Base-by-base conservation (phyloP, 345 rosid genomes). In the Melastoma malabathricum region DNA sequence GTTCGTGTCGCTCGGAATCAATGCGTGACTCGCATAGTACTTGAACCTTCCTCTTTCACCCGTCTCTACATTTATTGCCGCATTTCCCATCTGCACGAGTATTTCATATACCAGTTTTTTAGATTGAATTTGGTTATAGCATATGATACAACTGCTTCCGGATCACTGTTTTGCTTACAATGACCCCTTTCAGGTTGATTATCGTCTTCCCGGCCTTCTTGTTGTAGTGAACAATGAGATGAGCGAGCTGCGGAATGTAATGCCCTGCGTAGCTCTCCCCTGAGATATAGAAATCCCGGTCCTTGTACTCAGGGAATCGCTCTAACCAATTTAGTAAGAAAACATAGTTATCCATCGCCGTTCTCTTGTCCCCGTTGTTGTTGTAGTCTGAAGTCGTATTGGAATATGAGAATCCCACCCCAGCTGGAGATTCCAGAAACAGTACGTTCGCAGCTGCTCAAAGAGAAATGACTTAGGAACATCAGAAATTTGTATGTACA, bases 221-320 rank as follows among this genome's bases (percentile, higher is more conserved):
- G 65, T 75, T 81, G 25, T 81, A 77, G 56, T 47, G 7, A 16
- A 82, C 77, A 64, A 90, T 75, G 47, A 74, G 63, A 25, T 76
- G 80, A 5, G 92, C 85, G 47, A 90, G 82, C 25, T 86, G 94
- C 44, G 98, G 89, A 4, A 78, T 88, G 59, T 81, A 86, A 63
- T 90, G 96, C 1, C 94, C 96, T 0, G 94, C 94, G 45, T 90
- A 86, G 67, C 98, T 86, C 68, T 90, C 96, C 0, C 96, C 98
- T n/a, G 94, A 34, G 6, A 90, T 72, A 61, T 78, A 90, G 18
- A 90, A 70, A 0, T 80, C 89, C 46, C 89, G 69, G 54, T 57
- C 68, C 64, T 71, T 80, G 62, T 75, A 83, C 59, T 83, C 94
- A 0, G 98, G 96, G 63, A 86, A 90, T 54, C 94, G 80, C 69